Conservation (phyloP, 2,329 filamentous ascomycete species). For the Chaetomiaceae sp. region DNA sequence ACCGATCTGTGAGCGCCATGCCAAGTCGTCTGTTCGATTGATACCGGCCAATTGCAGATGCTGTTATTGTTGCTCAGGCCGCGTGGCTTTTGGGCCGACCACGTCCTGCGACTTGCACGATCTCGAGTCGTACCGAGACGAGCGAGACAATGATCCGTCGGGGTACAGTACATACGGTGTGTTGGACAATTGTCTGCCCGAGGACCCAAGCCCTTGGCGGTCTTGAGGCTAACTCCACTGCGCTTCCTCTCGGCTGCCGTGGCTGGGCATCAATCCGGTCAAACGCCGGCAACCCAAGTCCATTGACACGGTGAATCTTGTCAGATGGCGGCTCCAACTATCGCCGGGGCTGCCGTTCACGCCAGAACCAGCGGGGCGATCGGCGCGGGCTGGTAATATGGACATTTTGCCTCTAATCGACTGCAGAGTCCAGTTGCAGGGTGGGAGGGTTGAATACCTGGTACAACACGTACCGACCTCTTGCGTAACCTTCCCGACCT, state of each 20-base stretch:
- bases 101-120: not conserved
- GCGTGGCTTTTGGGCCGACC: too few relatives aligned
- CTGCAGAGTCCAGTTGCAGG: slow-evolving; percentile 11
- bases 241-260: slow-evolving; percentile 13
- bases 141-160: too few relatives aligned
- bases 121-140: not conserved
- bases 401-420: slow-evolving; percentile 24
- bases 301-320: slow-evolving; percentile 21
- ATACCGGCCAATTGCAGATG: not conserved
- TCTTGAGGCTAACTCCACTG: slow-evolving; percentile 12
- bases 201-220: slow-evolving; percentile 21
- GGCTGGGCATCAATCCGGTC: slow-evolving; percentile 8
- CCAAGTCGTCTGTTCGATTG: slow-evolving; percentile 3
- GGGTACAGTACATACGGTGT: not conserved
- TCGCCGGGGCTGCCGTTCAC: slow-evolving; percentile 11
- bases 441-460: slow-evolving; percentile 16
- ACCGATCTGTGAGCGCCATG: not conserved
- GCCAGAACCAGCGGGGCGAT: slow-evolving; percentile 6
- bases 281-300: slow-evolving; percentile 1
- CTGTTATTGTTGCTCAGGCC: not conserved
- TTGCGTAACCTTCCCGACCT: too few relatives aligned
- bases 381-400: slow-evolving; percentile 23
- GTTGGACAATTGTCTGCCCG: too few relatives aligned
- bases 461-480: too few relatives aligned
- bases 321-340: slow-evolving; percentile 12